A percentile compares a stretch with the other conserved stretches of the same genome.
Conservation (phyloP, 352 stramenopile species). For the Phytophthora boehmeriae region DNA sequence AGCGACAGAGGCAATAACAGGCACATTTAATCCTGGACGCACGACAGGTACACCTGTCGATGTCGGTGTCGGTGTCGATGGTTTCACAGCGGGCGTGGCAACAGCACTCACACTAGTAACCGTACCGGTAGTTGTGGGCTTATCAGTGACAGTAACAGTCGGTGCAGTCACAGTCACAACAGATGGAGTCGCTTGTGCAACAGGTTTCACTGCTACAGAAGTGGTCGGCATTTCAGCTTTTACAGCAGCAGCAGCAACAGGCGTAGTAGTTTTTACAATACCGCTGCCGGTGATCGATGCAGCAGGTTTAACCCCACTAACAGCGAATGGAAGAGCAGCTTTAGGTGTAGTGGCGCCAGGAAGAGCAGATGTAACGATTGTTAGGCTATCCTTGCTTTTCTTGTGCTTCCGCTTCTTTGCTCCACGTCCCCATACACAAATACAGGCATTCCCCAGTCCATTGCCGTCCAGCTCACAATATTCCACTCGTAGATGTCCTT, state of each 20-base stretch:
- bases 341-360: slow-evolving; percentile 6
- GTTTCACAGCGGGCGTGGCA: too few species aligned
- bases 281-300: not conserved
- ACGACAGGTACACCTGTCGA: not conserved
- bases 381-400: slow-evolving; percentile 2
- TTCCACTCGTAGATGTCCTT: slow-evolving; percentile 53
- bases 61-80: not conserved
- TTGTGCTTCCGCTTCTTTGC: slow-evolving; percentile 32
- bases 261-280: not conserved
- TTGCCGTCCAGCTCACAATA: slow-evolving; percentile 79
- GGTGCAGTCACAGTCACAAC: slow-evolving; percentile 1
- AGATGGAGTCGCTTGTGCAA: not conserved
- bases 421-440: slow-evolving; percentile 55
- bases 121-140: not conserved
- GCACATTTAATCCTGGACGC: not conserved
- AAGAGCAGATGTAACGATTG: slow-evolving; percentile 3
- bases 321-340: not conserved
- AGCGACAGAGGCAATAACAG: not conserved
- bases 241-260: not conserved
- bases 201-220: slow-evolving; percentile 1
- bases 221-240: not conserved
- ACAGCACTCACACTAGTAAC: not conserved
- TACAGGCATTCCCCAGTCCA: slow-evolving; percentile 64
- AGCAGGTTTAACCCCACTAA: not conserved
- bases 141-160: not conserved